These are phyloP conservation scores for Aspergillus sp. DNA, from an alignment of 2,329 filamentous ascomycete species.

Conservation along the genomic window DNA sequence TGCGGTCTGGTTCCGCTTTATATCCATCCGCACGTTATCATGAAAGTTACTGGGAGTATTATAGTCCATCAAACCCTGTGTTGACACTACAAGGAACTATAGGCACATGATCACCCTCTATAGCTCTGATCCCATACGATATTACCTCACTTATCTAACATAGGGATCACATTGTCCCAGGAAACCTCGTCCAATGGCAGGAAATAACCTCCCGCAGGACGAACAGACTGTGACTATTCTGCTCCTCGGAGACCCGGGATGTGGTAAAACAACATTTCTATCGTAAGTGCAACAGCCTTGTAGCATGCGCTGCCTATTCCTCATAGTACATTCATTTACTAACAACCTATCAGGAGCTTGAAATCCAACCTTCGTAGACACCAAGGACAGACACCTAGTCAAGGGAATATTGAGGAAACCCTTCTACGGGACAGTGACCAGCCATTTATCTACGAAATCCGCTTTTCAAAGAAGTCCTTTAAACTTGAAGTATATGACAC, in stretches of 20 bases:
- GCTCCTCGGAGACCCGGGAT: conserved; percentile 60
- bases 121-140: too few relatives aligned
- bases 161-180: too few relatives aligned
- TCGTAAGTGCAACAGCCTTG: conserved; percentile 50
- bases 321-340: background rate
- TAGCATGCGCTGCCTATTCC: background rate
- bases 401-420: conserved; percentile 39
- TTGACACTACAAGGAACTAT: too few relatives aligned
- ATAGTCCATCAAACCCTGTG: too few relatives aligned
- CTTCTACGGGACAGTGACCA: conserved; percentile 58
- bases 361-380: conserved; percentile 21
- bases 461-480: conserved; percentile 58
- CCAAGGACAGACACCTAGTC: conserved; percentile 21
- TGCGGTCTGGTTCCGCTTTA: too few relatives aligned
- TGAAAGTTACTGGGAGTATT: too few relatives aligned
- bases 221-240: conserved; percentile 46
- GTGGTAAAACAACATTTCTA: conserved; percentile 65
- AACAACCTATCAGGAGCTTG: conserved; percentile 13
- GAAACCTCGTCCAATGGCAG: conserved; percentile 11
- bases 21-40: too few relatives aligned
- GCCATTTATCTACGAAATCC: conserved; percentile 61
- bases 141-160: too few relatives aligned
- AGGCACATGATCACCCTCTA: too few relatives aligned
- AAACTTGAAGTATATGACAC: conserved; percentile 60
- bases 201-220: conserved; percentile 2